These are phyloP conservation scores for Circinella umbellata DNA, from an alignment of 371 early-diverging fungal species.

Conservation along the genomic window DNA sequence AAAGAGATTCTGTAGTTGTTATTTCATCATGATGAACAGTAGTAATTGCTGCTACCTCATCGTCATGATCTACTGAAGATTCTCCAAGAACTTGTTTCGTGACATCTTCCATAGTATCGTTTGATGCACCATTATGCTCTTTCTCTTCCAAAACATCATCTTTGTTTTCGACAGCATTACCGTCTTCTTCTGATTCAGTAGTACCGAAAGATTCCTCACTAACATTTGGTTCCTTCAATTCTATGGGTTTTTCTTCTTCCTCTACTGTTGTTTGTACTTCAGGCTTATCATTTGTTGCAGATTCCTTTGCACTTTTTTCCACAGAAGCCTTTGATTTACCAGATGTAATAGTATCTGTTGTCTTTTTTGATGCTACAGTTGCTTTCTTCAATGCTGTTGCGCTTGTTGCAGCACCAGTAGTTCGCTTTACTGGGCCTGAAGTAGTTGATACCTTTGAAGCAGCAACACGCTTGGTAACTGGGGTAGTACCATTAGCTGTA, in stretches of 20 bases:
- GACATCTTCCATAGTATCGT: slow-evolving; percentile 4
- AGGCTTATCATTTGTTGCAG: too few relatives aligned
- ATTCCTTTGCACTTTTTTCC: neutral
- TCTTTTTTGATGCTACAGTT: neutral
- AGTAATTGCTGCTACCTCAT: slow-evolving; percentile 36
- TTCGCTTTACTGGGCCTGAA: neutral
- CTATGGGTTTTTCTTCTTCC: too few relatives aligned
- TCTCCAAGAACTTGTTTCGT: slow-evolving; percentile 15
- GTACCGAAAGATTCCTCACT: too few relatives aligned
- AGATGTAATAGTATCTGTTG: neutral
- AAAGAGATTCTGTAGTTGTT: neutral
- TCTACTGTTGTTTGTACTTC: too few relatives aligned
- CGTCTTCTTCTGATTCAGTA: neutral
- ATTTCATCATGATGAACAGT: slow-evolving; percentile 5
- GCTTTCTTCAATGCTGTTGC: neutral
- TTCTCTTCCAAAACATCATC: neutral
- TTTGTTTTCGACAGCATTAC: neutral
- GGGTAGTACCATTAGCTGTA: neutral
- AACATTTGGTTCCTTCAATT: too few relatives aligned
- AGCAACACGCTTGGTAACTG: neutral
- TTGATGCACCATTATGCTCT: neutral
- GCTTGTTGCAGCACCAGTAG: neutral
- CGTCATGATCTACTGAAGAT: slow-evolving; percentile 20
- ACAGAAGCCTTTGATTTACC: neutral
- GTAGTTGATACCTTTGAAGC: neutral